Evolutionary conservation across 257 asterid genomes (phyloP).

Genomic region (Gentiana dahurica): DNA sequence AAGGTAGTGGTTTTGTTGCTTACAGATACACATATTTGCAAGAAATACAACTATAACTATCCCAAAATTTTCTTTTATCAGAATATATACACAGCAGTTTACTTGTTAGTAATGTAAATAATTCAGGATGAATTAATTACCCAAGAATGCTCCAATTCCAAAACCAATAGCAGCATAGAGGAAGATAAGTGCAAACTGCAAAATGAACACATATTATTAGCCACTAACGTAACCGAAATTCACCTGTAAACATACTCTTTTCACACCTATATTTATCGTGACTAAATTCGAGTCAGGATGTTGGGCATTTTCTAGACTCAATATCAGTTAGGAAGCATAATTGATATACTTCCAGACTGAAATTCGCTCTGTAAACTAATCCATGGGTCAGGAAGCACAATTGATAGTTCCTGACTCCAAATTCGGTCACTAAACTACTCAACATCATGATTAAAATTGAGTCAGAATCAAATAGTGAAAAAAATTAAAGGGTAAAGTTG

Average conservation of each 20-base stretch:
- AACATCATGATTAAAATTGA: too few relatives aligned
- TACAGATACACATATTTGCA: background rate
- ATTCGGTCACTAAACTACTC: too few relatives aligned
- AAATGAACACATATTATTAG: background rate
- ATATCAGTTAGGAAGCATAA: background rate
- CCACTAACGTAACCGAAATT: too few relatives aligned
- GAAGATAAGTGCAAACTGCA: slow-evolving; percentile 12
- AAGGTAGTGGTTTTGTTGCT: background rate
- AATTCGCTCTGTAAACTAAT: background rate
- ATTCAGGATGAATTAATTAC: background rate
- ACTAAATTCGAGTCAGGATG: too few relatives aligned
- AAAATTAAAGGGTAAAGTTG: background rate
- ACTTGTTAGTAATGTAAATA: background rate
- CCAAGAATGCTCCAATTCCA: slow-evolving; percentile 13
- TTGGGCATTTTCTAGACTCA: too few relatives aligned
- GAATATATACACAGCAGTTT: background rate
- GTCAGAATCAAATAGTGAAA: too few relatives aligned
- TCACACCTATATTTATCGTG: too few relatives aligned
- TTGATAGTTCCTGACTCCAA: too few relatives aligned
- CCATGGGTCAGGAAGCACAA: too few relatives aligned
- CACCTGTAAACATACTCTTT: too few relatives aligned
- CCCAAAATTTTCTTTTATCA: background rate
- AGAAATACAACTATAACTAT: background rate
- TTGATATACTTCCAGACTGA: too few relatives aligned
- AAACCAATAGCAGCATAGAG: slow-evolving; percentile 7